Evolutionary conservation across 148 eudicot genomes (phyloP).

Genomic region (Persicaria maculosa): DNA sequence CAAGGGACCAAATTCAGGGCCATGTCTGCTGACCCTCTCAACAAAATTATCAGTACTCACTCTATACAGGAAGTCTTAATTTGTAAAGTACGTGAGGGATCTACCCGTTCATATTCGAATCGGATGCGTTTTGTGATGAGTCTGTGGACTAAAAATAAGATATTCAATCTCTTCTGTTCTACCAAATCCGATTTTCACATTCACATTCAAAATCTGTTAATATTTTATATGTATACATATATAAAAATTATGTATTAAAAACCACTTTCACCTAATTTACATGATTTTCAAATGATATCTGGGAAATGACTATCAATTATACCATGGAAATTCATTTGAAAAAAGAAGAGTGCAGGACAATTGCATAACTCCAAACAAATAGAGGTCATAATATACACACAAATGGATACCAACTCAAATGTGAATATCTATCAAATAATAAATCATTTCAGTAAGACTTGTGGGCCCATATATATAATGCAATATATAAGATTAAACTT

Average conservation of each 20-base stretch:
- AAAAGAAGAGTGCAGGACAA: slow-evolving; percentile 12
- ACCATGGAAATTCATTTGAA: background rate
- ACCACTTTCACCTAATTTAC: background rate
- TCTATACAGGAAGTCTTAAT: background rate
- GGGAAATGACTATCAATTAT: background rate
- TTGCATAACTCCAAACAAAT: slow-evolving; percentile 5
- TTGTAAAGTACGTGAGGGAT: no score
- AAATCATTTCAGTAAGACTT: background rate
- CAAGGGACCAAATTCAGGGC: background rate
- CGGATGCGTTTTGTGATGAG: background rate
- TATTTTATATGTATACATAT: background rate
- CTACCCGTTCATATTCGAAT: no score
- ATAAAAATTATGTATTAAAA: background rate
- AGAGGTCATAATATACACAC: slow-evolving; percentile 9
- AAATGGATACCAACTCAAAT: slow-evolving; percentile 9
- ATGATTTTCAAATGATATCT: background rate
- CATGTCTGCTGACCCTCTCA: background rate
- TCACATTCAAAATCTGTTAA: background rate
- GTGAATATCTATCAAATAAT: background rate
- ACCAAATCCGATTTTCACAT: background rate
- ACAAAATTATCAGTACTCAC: background rate
- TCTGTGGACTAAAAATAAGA: background rate
- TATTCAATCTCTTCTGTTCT: background rate
- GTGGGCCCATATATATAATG: slow-evolving; percentile 10
- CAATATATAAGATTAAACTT: slow-evolving; percentile 3